Percentiles rank a stretch among this genome's conserved stretches.
Conservation (phyloP, 2,329 filamentous ascomycete species). For the Monilinia polystroma region DNA sequence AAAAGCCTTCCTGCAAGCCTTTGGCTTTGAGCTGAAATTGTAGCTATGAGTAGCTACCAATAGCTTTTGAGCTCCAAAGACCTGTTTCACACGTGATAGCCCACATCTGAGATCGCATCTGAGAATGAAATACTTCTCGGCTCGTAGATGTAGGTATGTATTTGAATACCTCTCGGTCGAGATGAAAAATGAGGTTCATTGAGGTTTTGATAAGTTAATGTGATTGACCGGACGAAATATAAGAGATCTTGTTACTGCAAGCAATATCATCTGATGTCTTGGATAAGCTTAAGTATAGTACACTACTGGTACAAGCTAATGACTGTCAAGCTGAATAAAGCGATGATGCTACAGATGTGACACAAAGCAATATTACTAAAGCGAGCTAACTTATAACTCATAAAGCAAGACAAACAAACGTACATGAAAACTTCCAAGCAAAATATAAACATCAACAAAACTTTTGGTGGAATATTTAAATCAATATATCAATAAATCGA, state of each 20-base stretch:
- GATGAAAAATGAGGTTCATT: background rate
- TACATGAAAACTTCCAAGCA: background rate
- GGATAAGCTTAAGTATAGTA: background rate
- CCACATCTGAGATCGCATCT: constrained; percentile 1
- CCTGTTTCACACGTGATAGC: constrained; percentile 5
- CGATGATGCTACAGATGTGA: background rate
- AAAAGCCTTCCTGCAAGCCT: constrained; percentile 12
- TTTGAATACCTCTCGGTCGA: background rate
- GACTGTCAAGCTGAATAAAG: constrained; percentile 3
- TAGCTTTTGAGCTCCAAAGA: constrained; percentile 3
- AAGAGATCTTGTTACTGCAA: background rate
- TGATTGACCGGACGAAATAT: background rate
- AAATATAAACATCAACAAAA: constrained; percentile 6
- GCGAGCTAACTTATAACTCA: background rate
- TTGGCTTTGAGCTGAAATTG: constrained; percentile 16
- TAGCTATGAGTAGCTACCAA: constrained; percentile 5
- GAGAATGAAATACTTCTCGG: background rate
- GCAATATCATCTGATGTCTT: background rate
- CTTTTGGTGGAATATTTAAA: background rate
- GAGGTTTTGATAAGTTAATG: background rate
- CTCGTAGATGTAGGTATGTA: background rate
- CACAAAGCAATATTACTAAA: constrained; percentile 18
- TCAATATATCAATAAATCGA: background rate
- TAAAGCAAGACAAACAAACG: constrained; percentile 6
- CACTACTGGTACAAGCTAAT: constrained; percentile 1